Percentiles rank a stretch among this genome's conserved stretches.
Evolutionary conservation across 106 monocot genomes (phyloP).

Genomic region (Narthecium ossifragum): DNA sequence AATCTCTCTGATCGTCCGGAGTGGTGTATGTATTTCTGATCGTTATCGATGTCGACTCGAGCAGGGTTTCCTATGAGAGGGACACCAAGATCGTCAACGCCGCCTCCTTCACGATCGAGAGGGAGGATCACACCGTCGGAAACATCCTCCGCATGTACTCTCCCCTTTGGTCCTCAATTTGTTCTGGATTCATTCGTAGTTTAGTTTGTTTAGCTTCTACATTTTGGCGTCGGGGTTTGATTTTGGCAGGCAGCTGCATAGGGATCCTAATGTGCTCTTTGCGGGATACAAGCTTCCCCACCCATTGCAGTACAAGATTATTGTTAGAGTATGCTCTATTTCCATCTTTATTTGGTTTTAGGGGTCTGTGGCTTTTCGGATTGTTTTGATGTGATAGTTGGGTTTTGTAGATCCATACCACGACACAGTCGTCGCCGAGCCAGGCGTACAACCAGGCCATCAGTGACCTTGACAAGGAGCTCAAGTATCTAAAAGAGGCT

Average conservation of each 20-base stretch:
- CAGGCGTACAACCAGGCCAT: constrained; percentile 92
- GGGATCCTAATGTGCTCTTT: constrained; percentile 90
- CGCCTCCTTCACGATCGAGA: constrained; percentile 89
- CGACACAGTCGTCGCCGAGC: constrained; percentile 85
- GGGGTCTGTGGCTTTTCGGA: no score
- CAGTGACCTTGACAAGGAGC: constrained; percentile 87
- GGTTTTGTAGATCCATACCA: constrained; percentile 63
- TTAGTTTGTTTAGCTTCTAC: neutral
- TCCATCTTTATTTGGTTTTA: no score
- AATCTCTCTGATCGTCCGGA: no score
- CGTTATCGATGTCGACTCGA: neutral
- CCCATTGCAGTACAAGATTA: constrained; percentile 92
- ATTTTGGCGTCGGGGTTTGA: neutral
- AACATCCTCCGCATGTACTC: constrained; percentile 89
- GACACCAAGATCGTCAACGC: constrained; percentile 99
- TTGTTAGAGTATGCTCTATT: constrained; percentile 51
- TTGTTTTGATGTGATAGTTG: neutral
- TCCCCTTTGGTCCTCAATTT: neutral
- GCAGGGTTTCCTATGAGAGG: constrained; percentile 85
- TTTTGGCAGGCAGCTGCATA: constrained; percentile 80
- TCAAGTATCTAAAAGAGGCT: constrained; percentile 57
- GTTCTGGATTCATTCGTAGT: neutral
- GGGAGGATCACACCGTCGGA: constrained; percentile 94
- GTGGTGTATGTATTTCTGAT: no score
- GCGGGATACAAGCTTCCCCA: constrained; percentile 99